These are phyloP conservation scores for Spathaspora arborariae DNA, from an alignment of 805 yeast genomes.

Conservation along the genomic window DNA sequence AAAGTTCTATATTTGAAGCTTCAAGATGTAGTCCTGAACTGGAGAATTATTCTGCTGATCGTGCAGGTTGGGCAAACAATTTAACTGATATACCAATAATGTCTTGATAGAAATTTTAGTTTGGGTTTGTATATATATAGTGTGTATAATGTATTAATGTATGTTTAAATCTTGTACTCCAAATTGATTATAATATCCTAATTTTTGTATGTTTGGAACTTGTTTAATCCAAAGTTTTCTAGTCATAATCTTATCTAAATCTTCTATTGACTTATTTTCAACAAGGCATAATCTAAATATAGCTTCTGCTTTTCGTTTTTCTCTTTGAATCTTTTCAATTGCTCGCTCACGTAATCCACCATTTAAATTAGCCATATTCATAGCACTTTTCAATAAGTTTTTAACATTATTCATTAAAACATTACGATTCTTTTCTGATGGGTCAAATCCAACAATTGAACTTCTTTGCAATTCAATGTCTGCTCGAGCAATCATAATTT, in stretches of 20 bases:
- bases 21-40: slow-evolving; percentile 19
- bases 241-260: slow-evolving; percentile 31
- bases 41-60: slow-evolving; percentile 1
- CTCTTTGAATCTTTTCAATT: slow-evolving; percentile 40
- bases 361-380: slow-evolving; percentile 39
- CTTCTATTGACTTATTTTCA: slow-evolving; percentile 33
- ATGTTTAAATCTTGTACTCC: slow-evolving; percentile 10
- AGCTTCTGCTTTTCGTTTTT: slow-evolving; percentile 43
- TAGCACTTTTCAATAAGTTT: slow-evolving; percentile 43
- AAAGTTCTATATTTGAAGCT: slow-evolving; percentile 29
- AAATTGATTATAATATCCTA: slow-evolving; percentile 25
- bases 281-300: slow-evolving; percentile 42
- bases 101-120: not conserved
- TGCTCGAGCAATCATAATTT: slow-evolving; percentile 46
- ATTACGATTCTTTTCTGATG: slow-evolving; percentile 24
- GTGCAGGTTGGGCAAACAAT: slow-evolving; percentile 21
- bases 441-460: slow-evolving; percentile 24
- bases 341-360: slow-evolving; percentile 52
- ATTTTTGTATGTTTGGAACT: slow-evolving; percentile 16
- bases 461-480: slow-evolving; percentile 51
- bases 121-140: slow-evolving; percentile 1
- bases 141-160: not conserved
- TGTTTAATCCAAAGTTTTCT: slow-evolving; percentile 27
- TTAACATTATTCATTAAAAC: slow-evolving; percentile 37
- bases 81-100: slow-evolving; percentile 28